Base-by-base conservation (phyloP, 83 land plant species). In the Diphasiastrum complanatum region DNA sequence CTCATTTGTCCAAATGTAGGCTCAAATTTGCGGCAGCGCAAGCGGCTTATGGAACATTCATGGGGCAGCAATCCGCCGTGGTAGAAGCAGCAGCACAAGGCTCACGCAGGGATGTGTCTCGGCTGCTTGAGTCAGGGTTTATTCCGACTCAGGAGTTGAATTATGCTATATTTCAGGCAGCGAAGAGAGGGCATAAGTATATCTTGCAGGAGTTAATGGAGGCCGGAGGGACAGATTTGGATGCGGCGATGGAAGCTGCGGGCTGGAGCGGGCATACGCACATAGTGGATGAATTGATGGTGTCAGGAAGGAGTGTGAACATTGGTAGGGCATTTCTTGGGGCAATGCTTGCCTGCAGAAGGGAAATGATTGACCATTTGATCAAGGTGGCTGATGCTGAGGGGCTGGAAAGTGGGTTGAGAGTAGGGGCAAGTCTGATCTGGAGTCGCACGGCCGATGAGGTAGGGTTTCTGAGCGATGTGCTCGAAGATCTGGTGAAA, bases 31-130 rank as follows among this genome's bases (percentile, higher is more conserved):
- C 50, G 4, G 50, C 50, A 4, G 50, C 50, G 3, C 24, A 47
- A 14, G 50, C 24, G 50, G 50, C 50, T 4, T 47, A 47, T 14
- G 50, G 50, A 4, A 47, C 50, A 14, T 47, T 47, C 50, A 47
- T 47, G 50, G 50, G 50, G 50, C 50, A 47, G 18, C 50, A 47
- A 47, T 47, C 50, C 24, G 50, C 50, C 18, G 50, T 47, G 50
- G 50, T 47, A 25, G 50, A 47, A 14, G 50, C 50, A 5, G 50
- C 50, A 4, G 50, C 50, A 4, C 50, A 47, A 14, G 50, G 50
- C 3, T 20, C 50, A 5, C 4, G 50, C 18, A 20, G 50, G 23
- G 50, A 47, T 4, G 50, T 47, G 18, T 47, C 50, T 25, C 18
- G 50, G 50, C 50, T 47, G 4, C 14, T 47, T 20, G 50, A 47